Base-by-base conservation (phyloP, 148 eudicot genomes). In the Persicaria maculosa region DNA sequence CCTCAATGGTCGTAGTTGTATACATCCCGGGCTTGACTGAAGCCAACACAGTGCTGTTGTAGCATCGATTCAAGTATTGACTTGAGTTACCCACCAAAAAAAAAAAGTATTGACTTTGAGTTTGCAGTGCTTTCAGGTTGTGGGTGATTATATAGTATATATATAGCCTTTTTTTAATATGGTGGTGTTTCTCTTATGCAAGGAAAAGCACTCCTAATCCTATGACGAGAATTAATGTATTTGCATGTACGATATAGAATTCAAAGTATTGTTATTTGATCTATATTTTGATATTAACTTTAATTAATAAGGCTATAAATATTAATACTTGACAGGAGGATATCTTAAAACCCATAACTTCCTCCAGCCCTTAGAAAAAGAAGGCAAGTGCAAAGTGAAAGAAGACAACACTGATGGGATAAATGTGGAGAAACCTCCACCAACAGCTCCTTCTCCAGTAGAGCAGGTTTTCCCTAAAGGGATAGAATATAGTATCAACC, bases 391-490 rank as follows among this genome's bases (percentile, higher is more conserved):
- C 43, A 75, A 68, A 1, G 68, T 81, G 75, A 85, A 84, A 71
- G 93, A 88, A 74, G 96, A 84, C 74, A 81, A 68, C 73, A 50
- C 59, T 44, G 77, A 72, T 48, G 91, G 82, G 68, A 75, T 83
- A 57, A 77, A 80, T 20, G 55, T 78, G 9, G 88, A 90, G 77
- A 93, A 85, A 80, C 86, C 86, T 77, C 86, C 78, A 40, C 82
- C 80, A 71, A 55, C 82, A n/a, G 83, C 77, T 57, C 85, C 83
- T 47, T 53, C 85, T 52, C 79, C 86, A 5, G 77, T 81, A 22
- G 91, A 90, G 81, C 98, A 84, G 73, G 54, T 86, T 69, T 89
- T 91, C 67, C 97, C 93, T 15, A 95, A 97, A 68, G 96, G 98
- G 20, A 86, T 89, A 77, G 85, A 97, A 16, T 94, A 91, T 74